phyloP scores from a whole-genome alignment of 257 asterid genomes.

The Lycium barbarum region DNA sequence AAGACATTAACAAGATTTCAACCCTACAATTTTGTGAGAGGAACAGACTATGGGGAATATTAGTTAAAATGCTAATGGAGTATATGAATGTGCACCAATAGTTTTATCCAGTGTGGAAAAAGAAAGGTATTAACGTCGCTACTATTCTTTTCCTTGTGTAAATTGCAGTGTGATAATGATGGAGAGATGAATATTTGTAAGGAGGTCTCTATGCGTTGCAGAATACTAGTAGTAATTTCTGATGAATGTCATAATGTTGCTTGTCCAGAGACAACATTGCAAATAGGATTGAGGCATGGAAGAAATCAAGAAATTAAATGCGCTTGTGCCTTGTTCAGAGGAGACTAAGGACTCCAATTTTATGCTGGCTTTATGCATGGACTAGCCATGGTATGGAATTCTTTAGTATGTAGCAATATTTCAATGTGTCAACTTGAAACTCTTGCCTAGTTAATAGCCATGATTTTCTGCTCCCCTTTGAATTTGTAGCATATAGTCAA shows the following conservation, averaged over 20 bases:
- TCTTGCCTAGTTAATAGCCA: not conserved
- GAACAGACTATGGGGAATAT: not conserved
- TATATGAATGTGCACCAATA: not conserved
- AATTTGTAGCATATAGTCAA: not conserved
- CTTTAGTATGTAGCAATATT: not conserved
- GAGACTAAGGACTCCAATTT: not conserved
- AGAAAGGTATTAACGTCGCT: not conserved
- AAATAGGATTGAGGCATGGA: not conserved
- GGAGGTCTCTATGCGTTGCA: not conserved
- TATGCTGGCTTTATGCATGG: not conserved
- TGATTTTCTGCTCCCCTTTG: not conserved
- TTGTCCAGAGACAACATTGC: not conserved
- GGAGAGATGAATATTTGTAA: not conserved
- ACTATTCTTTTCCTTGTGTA: not conserved
- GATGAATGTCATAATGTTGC: not conserved
- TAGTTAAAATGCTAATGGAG: not conserved
- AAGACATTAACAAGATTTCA: not conserved
- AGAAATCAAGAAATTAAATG: not conserved
- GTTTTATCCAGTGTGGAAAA: not conserved
- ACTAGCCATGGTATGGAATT: not conserved
- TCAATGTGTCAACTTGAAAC: not conserved
- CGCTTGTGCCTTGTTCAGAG: not conserved
- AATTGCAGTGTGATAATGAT: not conserved
- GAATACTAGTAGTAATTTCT: not conserved
- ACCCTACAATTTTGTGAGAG: not conserved